phyloP scores from a whole-genome alignment of 345 rosid genomes.

The Aegle marmelos region DNA sequence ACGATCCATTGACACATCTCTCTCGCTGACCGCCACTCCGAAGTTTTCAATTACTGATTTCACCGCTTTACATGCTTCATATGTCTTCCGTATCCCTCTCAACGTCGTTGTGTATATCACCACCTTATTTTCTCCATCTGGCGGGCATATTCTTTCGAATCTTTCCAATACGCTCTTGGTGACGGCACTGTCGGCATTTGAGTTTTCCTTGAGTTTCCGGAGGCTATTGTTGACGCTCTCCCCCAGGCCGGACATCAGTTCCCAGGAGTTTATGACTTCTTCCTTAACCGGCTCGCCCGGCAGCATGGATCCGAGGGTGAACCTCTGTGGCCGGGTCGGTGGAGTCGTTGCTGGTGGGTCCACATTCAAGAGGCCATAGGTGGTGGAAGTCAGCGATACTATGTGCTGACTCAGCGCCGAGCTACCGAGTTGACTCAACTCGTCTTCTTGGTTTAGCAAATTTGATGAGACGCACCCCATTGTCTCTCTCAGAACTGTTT shows the following conservation, averaged over 20 bases:
- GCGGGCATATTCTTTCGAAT: conserved; percentile 47
- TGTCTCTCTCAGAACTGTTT: neutral
- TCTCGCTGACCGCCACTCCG: conserved; percentile 50
- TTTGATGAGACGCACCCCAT: conserved; percentile 97
- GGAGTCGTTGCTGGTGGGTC: conserved; percentile 58
- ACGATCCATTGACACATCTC: conserved; percentile 83
- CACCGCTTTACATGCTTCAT: conserved; percentile 75
- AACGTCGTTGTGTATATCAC: conserved; percentile 80
- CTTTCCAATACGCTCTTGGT: conserved; percentile 7
- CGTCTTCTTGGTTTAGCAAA: conserved; percentile 71
- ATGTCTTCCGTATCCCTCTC: conserved; percentile 73
- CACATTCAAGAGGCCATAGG: conserved; percentile 88
- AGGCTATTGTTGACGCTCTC: conserved; percentile 65
- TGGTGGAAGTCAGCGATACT: conserved; percentile 88
- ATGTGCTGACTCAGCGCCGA: conserved; percentile 83
- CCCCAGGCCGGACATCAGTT: conserved; percentile 82
- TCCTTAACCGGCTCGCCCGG: conserved; percentile 27
- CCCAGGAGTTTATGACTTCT: conserved; percentile 85
- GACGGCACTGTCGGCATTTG: conserved; percentile 1
- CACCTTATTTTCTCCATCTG: conserved; percentile 55
- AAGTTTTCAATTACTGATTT: conserved; percentile 52
- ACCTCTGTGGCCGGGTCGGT: conserved; percentile 56
- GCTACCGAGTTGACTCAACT: conserved; percentile 64
- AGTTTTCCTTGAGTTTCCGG: conserved; percentile 57
- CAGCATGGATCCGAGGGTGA: conserved; percentile 44